Base-by-base conservation (phyloP, 352 stramenopile species). In the Phytophthora brassicae region DNA sequence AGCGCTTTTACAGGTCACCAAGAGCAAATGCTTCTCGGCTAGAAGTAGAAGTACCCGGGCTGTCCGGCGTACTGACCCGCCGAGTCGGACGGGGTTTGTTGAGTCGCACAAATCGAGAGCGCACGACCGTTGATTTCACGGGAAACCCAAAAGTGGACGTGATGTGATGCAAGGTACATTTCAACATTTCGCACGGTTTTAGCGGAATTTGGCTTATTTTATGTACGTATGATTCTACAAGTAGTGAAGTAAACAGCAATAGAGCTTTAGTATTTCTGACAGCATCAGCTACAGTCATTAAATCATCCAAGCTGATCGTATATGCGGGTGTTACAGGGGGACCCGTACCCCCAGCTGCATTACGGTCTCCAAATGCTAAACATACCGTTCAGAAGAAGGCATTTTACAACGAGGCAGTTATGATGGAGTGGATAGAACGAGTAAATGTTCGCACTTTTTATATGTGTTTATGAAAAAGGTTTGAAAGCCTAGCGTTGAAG, bases 311-410 rank as follows among this genome's bases (percentile, higher is more conserved):
- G 9, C 23, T 59, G 36, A 52, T 65, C 3, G 48, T 50, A 6
- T 65, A 50, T 49, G 57, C 47, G 9, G 31, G 41, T 19, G 41
- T 65, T 19, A 39, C 48, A 14, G 41, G 41, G 6, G 41, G 48
- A 1, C 41, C 57, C 1, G 45, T 50, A 19, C 54, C 39, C 1
- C 31, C 58, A 13, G 41, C 57, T 23, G 22, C 13, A 11, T 59
- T 59, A 41, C 31, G 31, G 0, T 23, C 26, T 13, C 4, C 47
- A 19, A 1, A 16, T 1, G 47, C 23, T 16, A 41, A 65, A 5
- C 47, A 65, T 33, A 65, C 41, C 11, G 57, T 60, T 16, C 35
- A 62, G 6, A 58, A 65, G 13, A 65, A 55, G 17, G n/a, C 48
- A 0, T 65, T 31, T 31, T 65, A 48, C 57, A 54, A 50, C 22